Evolutionary conservation across 805 yeast species (phyloP).

Genomic region (Cyberlindnera suaveolens): DNA sequence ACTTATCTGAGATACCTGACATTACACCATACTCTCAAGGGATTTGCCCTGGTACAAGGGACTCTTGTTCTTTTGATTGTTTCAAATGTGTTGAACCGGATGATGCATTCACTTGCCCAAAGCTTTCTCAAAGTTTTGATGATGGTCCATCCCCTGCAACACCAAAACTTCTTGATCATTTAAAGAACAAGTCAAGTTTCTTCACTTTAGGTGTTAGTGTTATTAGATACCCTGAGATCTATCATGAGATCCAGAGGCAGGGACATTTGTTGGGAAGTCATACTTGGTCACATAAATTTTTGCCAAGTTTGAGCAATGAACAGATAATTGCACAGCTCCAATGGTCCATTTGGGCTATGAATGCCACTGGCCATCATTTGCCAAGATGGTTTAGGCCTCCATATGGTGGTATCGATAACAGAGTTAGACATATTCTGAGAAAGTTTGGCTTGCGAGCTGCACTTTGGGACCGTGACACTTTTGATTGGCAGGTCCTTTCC

Average conservation of each 20-base stretch:
- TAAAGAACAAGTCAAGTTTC: conserved; percentile 62
- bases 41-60: conserved; percentile 47
- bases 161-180: conserved; percentile 44
- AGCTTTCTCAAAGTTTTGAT: conserved; percentile 83
- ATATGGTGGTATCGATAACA: conserved; percentile 87
- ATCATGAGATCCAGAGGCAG: conserved; percentile 41
- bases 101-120: conserved; percentile 71
- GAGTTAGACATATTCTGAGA: conserved; percentile 72
- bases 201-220: conserved; percentile 82
- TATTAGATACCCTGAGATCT: conserved; percentile 69
- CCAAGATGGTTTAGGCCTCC: conserved; percentile 98
- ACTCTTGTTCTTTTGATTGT: conserved; percentile 81
- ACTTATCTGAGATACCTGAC: conserved; percentile 46
- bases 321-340: conserved; percentile 82
- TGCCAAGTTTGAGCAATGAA: conserved; percentile 74
- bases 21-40: conserved; percentile 48
- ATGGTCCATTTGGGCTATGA: conserved; percentile 98
- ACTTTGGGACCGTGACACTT: conserved; percentile 86
- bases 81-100: conserved; percentile 67
- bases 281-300: conserved; percentile 87
- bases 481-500: conserved; percentile 77
- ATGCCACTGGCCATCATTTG: conserved; percentile 80
- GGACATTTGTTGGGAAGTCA: conserved; percentile 87
- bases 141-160: conserved; percentile 89
- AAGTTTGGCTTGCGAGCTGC: conserved; percentile 86